Percentiles rank a stretch among this genome's conserved stretches.
phyloP scores from a whole-genome alignment of 495 filamentous ascomycete genomes.

The Daldinia decipiens region DNA sequence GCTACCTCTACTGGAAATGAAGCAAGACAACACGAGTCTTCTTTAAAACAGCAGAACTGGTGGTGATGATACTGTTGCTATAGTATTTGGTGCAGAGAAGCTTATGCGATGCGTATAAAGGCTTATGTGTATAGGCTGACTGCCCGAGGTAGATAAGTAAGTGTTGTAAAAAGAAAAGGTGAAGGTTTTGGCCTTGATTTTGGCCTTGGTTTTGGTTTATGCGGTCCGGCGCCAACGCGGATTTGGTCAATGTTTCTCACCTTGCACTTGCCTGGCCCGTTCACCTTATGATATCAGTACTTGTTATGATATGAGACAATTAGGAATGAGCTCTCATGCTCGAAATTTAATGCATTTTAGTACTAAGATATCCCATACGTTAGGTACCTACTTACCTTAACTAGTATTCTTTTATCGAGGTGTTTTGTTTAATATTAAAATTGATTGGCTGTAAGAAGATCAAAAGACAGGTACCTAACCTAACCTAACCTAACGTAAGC shows the following conservation, averaged over 20 bases:
- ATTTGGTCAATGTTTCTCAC: neutral
- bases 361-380: constrained; percentile 13
- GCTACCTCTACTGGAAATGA: neutral
- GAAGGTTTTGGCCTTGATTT: neutral
- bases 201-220: neutral
- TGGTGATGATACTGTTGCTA: neutral
- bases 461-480: constrained; percentile 2
- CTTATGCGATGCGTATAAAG: neutral
- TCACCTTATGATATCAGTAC: neutral
- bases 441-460: constrained; percentile 10
- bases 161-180: neutral
- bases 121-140: too few relatives aligned
- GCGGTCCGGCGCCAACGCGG: constrained; percentile 1
- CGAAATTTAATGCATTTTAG: constrained; percentile 8
- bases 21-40: neutral
- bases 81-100: neutral
- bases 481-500: constrained; percentile 32
- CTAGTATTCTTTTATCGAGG: constrained; percentile 32
- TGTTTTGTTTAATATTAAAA: neutral
- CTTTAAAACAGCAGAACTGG: neutral
- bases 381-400: neutral
- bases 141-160: too few relatives aligned
- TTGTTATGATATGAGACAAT: constrained; percentile 14
- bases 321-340: constrained; percentile 25
- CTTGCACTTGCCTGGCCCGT: neutral